These are phyloP conservation scores for Colletotrichum sp. DNA, from an alignment of 2,329 filamentous ascomycete species.

Conservation along the genomic window DNA sequence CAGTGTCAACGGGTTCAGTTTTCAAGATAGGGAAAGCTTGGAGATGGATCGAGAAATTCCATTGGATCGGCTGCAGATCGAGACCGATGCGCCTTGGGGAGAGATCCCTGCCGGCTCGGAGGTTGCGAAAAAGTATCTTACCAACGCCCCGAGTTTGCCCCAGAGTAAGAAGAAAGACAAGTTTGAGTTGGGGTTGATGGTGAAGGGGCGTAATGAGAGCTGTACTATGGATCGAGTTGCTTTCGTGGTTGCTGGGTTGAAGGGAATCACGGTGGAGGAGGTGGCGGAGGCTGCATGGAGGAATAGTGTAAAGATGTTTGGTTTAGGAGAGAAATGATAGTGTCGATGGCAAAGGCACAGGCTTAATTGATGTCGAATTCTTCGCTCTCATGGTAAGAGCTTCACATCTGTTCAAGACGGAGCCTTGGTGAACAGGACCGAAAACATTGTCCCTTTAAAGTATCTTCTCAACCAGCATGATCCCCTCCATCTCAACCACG, in stretches of 20 bases:
- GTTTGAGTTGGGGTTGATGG: conserved; percentile 47
- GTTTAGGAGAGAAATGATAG: background rate
- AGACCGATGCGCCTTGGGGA: conserved; percentile 55
- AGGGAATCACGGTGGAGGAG: conserved; percentile 44
- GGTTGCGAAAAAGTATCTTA: conserved; percentile 45
- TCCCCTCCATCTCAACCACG: conserved; percentile 77
- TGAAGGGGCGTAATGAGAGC: conserved; percentile 57
- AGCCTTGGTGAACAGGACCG: background rate
- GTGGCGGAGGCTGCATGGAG: conserved; percentile 41
- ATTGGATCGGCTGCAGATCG: conserved; percentile 44
- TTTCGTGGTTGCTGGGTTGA: conserved; percentile 51
- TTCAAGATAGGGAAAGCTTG: conserved; percentile 38
- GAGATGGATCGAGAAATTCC: conserved; percentile 47
- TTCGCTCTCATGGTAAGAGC: background rate
- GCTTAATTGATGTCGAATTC: background rate
- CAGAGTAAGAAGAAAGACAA: conserved; percentile 53
- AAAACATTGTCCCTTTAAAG: background rate
- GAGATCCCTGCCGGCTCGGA: conserved; percentile 39
- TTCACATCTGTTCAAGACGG: background rate
- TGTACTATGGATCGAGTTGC: conserved; percentile 52
- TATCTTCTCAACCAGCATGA: conserved; percentile 74
- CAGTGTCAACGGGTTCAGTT: conserved; percentile 55
- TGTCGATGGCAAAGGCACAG: background rate
- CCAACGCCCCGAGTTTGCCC: conserved; percentile 38
- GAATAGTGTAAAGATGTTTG: conserved; percentile 37